Evolutionary conservation across 306 rosid species (phyloP).

Genomic region (Lathyrus aphaca): DNA sequence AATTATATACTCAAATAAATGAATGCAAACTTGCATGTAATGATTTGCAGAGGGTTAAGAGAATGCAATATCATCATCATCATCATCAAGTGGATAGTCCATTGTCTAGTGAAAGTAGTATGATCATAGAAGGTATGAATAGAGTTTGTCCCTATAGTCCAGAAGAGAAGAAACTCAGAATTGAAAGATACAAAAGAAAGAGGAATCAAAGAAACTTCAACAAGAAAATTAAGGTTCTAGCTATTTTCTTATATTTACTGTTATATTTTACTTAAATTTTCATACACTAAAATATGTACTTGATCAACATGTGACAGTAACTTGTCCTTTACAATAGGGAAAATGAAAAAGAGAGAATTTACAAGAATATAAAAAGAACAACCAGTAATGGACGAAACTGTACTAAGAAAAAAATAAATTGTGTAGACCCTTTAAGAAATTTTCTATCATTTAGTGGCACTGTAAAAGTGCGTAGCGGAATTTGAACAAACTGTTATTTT

Average conservation of each 20-base stretch:
- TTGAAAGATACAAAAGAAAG: constrained; percentile 83
- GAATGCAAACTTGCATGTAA: background rate
- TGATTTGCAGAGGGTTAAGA: constrained; percentile 54
- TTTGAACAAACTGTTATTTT: background rate
- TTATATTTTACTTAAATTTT: constrained; percentile 8
- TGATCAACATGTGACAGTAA: background rate
- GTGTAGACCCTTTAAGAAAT: no score
- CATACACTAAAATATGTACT: background rate
- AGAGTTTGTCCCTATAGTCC: constrained; percentile 73
- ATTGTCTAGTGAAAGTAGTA: constrained; percentile 68
- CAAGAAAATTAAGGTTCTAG: constrained; percentile 93
- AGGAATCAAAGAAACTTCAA: constrained; percentile 84
- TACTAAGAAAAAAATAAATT: background rate
- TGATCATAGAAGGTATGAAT: constrained; percentile 91
- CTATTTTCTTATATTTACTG: background rate
- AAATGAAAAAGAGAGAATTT: background rate
- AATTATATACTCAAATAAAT: no score
- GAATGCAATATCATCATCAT: constrained; percentile 45
- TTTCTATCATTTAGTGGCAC: no score
- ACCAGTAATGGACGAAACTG: constrained; percentile 26
- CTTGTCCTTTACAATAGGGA: constrained; percentile 5
- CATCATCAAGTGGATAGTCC: constrained; percentile 57
- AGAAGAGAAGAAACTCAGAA: constrained; percentile 80
- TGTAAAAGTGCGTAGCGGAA: background rate
- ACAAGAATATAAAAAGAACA: constrained; percentile 26